These are phyloP conservation scores for Cryphonectria radicalis DNA, from an alignment of 2,329 filamentous ascomycete genomes.

Conservation along the genomic window DNA sequence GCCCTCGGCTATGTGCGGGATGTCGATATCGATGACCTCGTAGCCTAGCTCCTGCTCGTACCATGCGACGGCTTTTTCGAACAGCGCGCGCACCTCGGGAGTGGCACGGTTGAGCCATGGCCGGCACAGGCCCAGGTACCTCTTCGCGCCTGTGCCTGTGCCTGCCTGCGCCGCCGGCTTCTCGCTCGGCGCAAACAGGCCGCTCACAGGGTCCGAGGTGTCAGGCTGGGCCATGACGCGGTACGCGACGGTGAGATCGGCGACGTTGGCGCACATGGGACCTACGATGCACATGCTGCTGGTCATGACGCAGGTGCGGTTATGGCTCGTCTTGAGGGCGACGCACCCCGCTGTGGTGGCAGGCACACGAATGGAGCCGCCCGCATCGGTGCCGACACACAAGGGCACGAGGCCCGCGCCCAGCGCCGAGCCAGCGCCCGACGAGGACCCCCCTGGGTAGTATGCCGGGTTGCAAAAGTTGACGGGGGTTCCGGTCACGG, in stretches of 20 bases:
- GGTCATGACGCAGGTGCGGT: slow-evolving; percentile 64
- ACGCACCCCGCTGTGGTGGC: slow-evolving; percentile 77
- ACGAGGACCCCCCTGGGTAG: slow-evolving; percentile 82
- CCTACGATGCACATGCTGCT: slow-evolving; percentile 67
- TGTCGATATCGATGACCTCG: slow-evolving; percentile 60
- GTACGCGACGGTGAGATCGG: slow-evolving; percentile 83
- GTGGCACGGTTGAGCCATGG: slow-evolving; percentile 74
- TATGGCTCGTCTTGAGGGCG: slow-evolving; percentile 79
- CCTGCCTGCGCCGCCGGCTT: slow-evolving; percentile 47
- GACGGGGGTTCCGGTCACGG: slow-evolving; percentile 71
- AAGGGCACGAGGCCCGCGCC: slow-evolving; percentile 75
- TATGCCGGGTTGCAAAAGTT: slow-evolving; percentile 79
- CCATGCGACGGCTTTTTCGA: slow-evolving; percentile 64
- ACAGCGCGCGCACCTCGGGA: slow-evolving; percentile 63
- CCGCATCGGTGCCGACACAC: slow-evolving; percentile 74
- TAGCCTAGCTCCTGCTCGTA: slow-evolving; percentile 56
- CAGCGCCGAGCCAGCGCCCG: slow-evolving; percentile 74
- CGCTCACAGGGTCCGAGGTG: slow-evolving; percentile 61
- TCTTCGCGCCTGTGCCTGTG: slow-evolving; percentile 47
- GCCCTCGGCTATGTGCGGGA: slow-evolving; percentile 71
- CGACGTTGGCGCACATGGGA: slow-evolving; percentile 75
- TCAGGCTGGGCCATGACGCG: slow-evolving; percentile 77
- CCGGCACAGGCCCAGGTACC: slow-evolving; percentile 71
- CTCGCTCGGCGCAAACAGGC: slow-evolving; percentile 65
- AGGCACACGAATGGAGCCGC: slow-evolving; percentile 76